Conservation (phyloP, 2,329 filamentous ascomycete species). For the Monosporascus sp. region DNA sequence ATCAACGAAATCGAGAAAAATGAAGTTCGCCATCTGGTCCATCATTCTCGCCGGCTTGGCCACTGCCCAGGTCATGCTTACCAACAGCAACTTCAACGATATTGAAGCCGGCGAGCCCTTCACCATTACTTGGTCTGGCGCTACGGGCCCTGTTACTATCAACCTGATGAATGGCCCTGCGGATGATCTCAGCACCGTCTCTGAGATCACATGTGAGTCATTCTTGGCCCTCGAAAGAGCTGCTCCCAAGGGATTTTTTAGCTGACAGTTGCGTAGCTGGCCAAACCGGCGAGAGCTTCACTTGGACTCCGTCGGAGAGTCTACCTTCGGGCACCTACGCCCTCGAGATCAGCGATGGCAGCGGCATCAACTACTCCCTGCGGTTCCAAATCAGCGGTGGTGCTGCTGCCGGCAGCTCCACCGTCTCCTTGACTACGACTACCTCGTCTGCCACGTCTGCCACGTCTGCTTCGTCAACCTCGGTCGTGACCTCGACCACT, state of each 20-base stretch:
- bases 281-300: conserved; percentile 29
- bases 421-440: conserved; percentile 2
- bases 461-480: conserved; percentile 18
- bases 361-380: conserved; percentile 38
- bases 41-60: conserved; percentile 26
- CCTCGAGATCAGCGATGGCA: conserved; percentile 37
- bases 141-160: conserved; percentile 36
- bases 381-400: conserved; percentile 31
- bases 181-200: conserved; percentile 29
- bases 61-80: conserved; percentile 25
- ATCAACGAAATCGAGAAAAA: conserved; percentile 20
- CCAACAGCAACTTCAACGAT: conserved; percentile 28
- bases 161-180: conserved; percentile 33
- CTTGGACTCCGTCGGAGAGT: conserved; percentile 31
- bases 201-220: conserved; percentile 31
- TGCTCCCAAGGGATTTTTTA: neutral
- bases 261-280: conserved; percentile 23
- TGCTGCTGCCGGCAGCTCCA: conserved; percentile 6
- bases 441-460: conserved; percentile 5
- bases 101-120: conserved; percentile 35
- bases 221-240: neutral
- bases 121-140: conserved; percentile 37
- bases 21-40: conserved; percentile 26
- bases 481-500: conserved; percentile 3
- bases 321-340: conserved; percentile 37